Evolutionary conservation across 2,329 filamentous ascomycete genomes (phyloP), one percentile per base, ranked within the genome.

Genomic region (Neofusicoccum kwambonambiense): DNA sequence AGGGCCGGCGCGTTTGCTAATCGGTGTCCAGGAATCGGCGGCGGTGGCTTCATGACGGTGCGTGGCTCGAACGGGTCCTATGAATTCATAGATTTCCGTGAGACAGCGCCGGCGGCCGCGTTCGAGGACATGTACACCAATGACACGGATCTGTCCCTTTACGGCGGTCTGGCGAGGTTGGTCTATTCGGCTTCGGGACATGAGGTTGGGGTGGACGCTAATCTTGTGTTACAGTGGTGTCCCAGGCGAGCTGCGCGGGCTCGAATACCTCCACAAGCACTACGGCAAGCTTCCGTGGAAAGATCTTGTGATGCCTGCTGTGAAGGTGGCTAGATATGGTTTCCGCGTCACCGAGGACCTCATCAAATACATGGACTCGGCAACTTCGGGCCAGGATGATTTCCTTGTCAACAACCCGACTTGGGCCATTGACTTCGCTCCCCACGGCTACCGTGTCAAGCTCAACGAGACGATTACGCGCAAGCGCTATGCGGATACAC

Each of bases 341-440:
- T 78, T 96, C 76, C 73, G 74, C 17, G 86, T 97, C 1, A 90
- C 86, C 2, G 80, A 86, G 63, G 94, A 98, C 73, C 80, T 93
- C 22, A 83, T 92, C 22, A 82, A 81, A 8, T 94, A 94, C 71
- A 94, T 96, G 85, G 73, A 81, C 0, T 80, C 75, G 3, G 85
- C 84, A 0, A 81, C 80, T 65, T 75, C 73, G 73, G 65, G 75
- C 65, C 64, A 80, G 7, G 77, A 83, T 56, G 84, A 92, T 69
- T 97, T 96, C 71, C 79, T 97, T 0, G 80, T 88, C 0, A 82
- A 90, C 3, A 87, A 97, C 64, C 88, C 90, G 0, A 86, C 87
- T 3, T 98, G 92, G 90, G 92, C 93, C 0, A 76, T 90, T 54
- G 94, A 97, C 74, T 97, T 97, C 79, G 93, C 92, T 2, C 92